Conservation (phyloP, 257 asterid genomes). For the Eustoma russellianum region DNA sequence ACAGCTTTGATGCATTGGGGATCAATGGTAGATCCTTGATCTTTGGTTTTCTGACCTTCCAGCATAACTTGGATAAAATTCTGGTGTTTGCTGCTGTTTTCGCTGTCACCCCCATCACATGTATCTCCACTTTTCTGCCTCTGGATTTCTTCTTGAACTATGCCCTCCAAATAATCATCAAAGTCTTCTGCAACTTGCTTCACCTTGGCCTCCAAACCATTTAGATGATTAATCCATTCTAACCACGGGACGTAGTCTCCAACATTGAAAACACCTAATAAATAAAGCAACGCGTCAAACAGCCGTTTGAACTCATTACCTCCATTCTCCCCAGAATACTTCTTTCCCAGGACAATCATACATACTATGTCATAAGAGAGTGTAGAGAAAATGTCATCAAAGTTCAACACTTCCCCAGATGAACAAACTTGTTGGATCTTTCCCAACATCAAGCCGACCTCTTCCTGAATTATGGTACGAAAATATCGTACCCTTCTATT, state of each 20-base stretch:
- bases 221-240: conserved; percentile 1
- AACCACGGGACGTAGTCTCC: conserved; percentile 6
- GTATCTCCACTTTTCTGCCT: background rate
- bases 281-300: background rate
- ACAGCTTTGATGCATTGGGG: conserved; percentile 8
- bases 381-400: background rate
- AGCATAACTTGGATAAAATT: conserved; percentile 7
- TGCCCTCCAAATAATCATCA: conserved; percentile 3
- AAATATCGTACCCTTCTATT: conserved; percentile 2
- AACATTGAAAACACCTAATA: background rate
- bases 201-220: conserved; percentile 9
- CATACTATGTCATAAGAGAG: background rate
- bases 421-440: background rate
- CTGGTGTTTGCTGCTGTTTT: background rate
- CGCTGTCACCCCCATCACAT: no score
- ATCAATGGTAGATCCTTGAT: background rate
- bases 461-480: background rate
- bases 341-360: conserved; percentile 2
- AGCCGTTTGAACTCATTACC: background rate
- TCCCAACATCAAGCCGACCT: background rate
- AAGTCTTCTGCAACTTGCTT: background rate
- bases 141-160: background rate
- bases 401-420: background rate
- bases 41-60: background rate
- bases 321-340: background rate